phyloP scores from a whole-genome alignment of 2,329 filamentous ascomycete species.

The Sarocladiaceae sp. region DNA sequence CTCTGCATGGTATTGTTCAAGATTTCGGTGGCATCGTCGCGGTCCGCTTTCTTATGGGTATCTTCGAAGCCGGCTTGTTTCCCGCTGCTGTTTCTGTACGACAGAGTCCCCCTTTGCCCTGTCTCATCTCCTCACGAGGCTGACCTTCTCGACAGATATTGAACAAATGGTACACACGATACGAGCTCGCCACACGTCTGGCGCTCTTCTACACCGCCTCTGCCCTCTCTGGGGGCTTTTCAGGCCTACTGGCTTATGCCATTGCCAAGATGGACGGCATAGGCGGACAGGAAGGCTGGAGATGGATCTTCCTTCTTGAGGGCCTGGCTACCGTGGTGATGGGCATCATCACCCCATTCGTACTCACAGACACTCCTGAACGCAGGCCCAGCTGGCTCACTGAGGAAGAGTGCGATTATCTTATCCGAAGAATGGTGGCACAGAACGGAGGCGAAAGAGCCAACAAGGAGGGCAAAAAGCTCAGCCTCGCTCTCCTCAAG shows the following conservation, averaged over 20 bases:
- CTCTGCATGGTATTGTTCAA: slow-evolving; percentile 19
- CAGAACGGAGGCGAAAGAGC: background rate
- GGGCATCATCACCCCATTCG: slow-evolving; percentile 13
- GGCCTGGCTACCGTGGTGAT: slow-evolving; percentile 20
- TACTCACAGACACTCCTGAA: background rate
- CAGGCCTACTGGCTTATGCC: slow-evolving; percentile 9
- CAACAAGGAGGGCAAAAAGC: background rate
- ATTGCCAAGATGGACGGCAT: slow-evolving; percentile 10
- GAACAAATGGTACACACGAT: background rate
- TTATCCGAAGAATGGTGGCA: background rate
- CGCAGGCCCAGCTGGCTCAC: background rate
- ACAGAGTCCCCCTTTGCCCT: background rate
- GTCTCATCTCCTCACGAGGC: background rate
- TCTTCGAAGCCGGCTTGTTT: slow-evolving; percentile 1
- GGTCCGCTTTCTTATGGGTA: slow-evolving; percentile 16
- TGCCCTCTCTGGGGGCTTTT: slow-evolving; percentile 12
- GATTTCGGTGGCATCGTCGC: slow-evolving; percentile 15
- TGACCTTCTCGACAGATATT: background rate
- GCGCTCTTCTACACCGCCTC: slow-evolving; percentile 14
- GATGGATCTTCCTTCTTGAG: slow-evolving; percentile 9
- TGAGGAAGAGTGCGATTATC: background rate
- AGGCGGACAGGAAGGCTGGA: slow-evolving; percentile 11
- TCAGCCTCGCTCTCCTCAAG: background rate
- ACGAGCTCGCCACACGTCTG: background rate
- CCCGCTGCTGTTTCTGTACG: background rate